Percentiles rank a stretch among this genome's conserved stretches.
These are phyloP conservation scores for Pyricularia sp. DNA, from an alignment of 2,329 filamentous ascomycete species.

Conservation along the genomic window DNA sequence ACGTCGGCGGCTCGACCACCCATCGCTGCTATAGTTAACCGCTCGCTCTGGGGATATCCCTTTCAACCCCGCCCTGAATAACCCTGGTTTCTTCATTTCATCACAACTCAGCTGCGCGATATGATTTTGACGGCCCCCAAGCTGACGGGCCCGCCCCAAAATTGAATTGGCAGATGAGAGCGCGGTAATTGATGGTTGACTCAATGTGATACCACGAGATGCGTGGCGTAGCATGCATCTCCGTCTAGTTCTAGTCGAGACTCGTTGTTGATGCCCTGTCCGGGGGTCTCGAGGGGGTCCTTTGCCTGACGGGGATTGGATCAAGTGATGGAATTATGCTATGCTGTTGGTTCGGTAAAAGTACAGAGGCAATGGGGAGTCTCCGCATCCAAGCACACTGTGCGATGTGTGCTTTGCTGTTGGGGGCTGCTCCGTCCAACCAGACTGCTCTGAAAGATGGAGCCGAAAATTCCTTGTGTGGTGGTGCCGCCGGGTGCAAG, in stretches of 20 bases:
- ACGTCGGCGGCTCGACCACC: background rate
- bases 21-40: background rate
- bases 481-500: background rate
- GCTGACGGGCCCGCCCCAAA: background rate
- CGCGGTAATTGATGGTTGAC: background rate
- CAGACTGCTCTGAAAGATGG: background rate
- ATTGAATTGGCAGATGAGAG: background rate
- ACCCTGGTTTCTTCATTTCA: background rate
- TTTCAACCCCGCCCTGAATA: background rate
- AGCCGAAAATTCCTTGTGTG: background rate
- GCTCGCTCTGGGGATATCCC: background rate
- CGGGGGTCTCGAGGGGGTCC: background rate
- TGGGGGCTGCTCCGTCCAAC: background rate
- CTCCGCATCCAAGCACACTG: background rate
- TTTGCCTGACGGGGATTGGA: background rate
- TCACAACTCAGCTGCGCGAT: background rate
- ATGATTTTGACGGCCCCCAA: background rate
- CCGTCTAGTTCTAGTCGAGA: background rate
- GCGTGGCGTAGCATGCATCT: background rate
- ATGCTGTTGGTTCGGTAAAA: background rate
- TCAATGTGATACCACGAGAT: background rate
- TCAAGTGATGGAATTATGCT: background rate
- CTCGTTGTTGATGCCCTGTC: background rate
- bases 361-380: background rate
- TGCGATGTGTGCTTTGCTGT: background rate